Evolutionary conservation across 305 asterid genomes (phyloP), one percentile per base, ranked within the genome.

Genomic region (Caryopteris hybrid): DNA sequence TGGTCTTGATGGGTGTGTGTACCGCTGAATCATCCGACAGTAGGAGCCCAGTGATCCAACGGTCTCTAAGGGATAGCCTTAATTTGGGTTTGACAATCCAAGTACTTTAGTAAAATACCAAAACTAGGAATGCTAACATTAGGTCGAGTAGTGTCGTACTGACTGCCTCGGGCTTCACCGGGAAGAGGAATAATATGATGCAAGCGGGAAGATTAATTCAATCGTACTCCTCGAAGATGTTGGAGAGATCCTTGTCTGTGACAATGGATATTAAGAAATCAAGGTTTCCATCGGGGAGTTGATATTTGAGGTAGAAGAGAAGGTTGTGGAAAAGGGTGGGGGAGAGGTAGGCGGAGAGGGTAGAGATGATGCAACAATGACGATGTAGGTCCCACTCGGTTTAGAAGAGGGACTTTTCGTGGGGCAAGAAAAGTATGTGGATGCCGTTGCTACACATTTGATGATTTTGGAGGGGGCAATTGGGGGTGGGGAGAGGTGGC

Each of bases 381-480:
- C 81, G 71, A 92, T 87, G 47, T 95, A 89, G 17, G 88, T 83
- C 33, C 88, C 97, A 23, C 95, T 96, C 93, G 75, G 91, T 85
- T 70, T 92, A 92, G 74, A 77, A 78, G 22, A 90, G 93, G 20
- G 83, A 76, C 68, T 92, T 90, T 58, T 61, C 80, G 71, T 86
- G 87, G 1, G 96, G 90, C 45, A 96, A 95, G 43, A 96, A 95
- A 18, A 92, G 80, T 43, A 92, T 85, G 79, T 84, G 92, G 10
- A 97, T 96, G 53, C 91, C 90, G 71, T 88, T 83, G 87, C 98
- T 92, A 80, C 95, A 88, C 96, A 92, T 82, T n/a, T 90, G 81
- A 1, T 95, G 80, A 88, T 80, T 61, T 86, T 92, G 33, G 81
- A 55, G 38, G 85, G 65, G 34, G 74, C 27, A 16, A 88, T 75